Conservation (phyloP, 1,284 basidiomycete species). For the Fistulina hepatica region DNA sequence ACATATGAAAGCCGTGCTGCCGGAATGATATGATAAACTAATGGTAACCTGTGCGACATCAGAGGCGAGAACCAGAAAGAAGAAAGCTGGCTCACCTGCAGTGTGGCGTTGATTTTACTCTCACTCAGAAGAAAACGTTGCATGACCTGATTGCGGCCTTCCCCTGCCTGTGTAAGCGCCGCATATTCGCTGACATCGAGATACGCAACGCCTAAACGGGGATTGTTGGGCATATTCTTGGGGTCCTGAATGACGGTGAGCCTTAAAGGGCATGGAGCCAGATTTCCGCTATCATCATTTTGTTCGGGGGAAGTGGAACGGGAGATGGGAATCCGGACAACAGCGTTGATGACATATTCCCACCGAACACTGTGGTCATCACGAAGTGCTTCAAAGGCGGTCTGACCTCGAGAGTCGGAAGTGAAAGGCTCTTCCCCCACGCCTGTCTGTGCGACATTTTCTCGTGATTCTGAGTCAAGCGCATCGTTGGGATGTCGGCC, state of each 20-base stretch:
- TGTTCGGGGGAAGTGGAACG: conserved; percentile 30
- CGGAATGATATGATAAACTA: conserved; percentile 46
- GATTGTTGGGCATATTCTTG: conserved; percentile 36
- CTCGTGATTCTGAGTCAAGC: neutral
- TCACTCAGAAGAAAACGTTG: conserved; percentile 62
- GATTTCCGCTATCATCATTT: conserved; percentile 6
- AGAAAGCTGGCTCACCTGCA: conserved; percentile 37
- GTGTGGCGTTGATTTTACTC: conserved; percentile 70
- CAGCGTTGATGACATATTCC: conserved; percentile 43
- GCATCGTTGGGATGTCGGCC: no score
- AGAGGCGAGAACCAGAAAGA: conserved; percentile 2
- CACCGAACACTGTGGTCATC: conserved; percentile 47
- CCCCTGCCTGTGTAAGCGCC: conserved; percentile 16
- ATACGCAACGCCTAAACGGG: conserved; percentile 52
- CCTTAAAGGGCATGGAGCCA: conserved; percentile 51
- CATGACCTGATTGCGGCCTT: conserved; percentile 30
- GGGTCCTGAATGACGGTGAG: conserved; percentile 58
- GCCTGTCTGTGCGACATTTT: conserved; percentile 4
- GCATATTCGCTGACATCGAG: conserved; percentile 74
- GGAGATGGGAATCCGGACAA: conserved; percentile 53
- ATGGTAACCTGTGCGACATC: conserved; percentile 40
- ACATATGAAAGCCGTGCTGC: conserved; percentile 47
- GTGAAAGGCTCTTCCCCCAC: no score
- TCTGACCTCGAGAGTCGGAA: conserved; percentile 47
- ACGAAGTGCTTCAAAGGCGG: conserved; percentile 42